Conservation (phyloP, 768 basidiomycete genomes). For the Leucocoprinus leucothites region DNA sequence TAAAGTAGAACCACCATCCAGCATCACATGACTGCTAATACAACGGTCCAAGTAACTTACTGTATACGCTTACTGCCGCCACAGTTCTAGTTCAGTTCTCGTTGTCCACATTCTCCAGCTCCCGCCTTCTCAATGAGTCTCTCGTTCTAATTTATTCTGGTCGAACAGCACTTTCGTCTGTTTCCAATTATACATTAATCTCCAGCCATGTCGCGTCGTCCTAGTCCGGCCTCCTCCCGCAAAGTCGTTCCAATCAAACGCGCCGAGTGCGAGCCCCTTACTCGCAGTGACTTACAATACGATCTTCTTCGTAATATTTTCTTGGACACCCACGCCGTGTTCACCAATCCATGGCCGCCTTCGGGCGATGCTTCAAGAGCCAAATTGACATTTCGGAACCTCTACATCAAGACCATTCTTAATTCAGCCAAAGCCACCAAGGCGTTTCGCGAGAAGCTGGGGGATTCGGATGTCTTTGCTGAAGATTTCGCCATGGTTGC, state of each 20-base stretch:
- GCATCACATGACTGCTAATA: no score
- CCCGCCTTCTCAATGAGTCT: no score
- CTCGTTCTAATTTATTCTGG: background rate
- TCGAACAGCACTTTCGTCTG: no score
- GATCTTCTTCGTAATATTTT: conserved; percentile 81
- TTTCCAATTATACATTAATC: background rate
- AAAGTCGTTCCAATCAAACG: conserved; percentile 48
- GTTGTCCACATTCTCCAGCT: no score
- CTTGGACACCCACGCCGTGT: conserved; percentile 56
- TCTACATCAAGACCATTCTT: conserved; percentile 48
- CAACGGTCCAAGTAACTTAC: no score
- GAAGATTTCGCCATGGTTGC: conserved; percentile 74
- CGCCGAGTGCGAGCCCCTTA: conserved; percentile 63
- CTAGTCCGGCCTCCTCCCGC: conserved; percentile 34
- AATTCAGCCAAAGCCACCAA: conserved; percentile 68
- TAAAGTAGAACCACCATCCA: no score
- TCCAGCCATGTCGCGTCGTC: conserved; percentile 32
- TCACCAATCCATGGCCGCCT: conserved; percentile 43
- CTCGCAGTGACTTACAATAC: conserved; percentile 68
- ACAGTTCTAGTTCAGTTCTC: no score
- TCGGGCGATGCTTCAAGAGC: conserved; percentile 16
- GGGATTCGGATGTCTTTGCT: conserved; percentile 54
- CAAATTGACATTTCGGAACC: conserved; percentile 58
- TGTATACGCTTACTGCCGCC: no score
- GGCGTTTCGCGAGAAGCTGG: conserved; percentile 68